Base-by-base conservation (phyloP, 2,329 filamentous ascomycete genomes). In the Gnomoniopsis sp. region DNA sequence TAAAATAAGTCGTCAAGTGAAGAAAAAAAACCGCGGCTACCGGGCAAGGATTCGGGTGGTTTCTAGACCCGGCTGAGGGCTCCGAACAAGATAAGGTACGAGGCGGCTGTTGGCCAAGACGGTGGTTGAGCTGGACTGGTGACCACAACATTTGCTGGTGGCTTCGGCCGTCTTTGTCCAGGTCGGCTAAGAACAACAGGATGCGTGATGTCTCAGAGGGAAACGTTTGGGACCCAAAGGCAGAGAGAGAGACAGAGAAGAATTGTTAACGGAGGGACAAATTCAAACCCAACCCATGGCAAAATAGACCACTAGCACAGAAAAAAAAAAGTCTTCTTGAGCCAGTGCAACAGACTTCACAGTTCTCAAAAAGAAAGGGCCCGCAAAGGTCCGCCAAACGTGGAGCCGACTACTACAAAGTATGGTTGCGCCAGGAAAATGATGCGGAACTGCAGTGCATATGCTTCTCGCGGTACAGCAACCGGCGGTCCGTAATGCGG, bases 31-130 rank as follows among this genome's bases (percentile, higher is more conserved):
- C 3, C 12, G 17, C 17, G 4, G 17, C 14, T 11, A 38, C 34
- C 26, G 52, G n/a, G 49, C 47, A 36, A 50, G 52, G 49, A 53
- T 49, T 61, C 49, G 49, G 56, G 49, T 56, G 38, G 55, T 49
- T 53, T 41, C 51, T 61, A 49, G 47, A 50, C 51, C 46, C 51
- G 59, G 55, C 55, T 36, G 47, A 19, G 33, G 51, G 47, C 49
- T 19, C 59, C 59, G 55, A 57, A 34, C 44, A 26, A 61, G 59
- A 61, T 61, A 61, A 61, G 59, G 50, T 50, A 34, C 59, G 46
- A 55, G 59, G 34, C 55, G 46, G 34, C 51, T 49, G 59, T 58
- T 61, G 59, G 59, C 59, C 53, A 49, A 34, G 48, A 48, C 33
- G 46, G 38, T 11, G 22, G 7, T 44, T 44, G 33, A 8, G 36